These are phyloP conservation scores for Colletotrichum sp. DNA, from an alignment of 2,329 filamentous ascomycete genomes.

Conservation along the genomic window DNA sequence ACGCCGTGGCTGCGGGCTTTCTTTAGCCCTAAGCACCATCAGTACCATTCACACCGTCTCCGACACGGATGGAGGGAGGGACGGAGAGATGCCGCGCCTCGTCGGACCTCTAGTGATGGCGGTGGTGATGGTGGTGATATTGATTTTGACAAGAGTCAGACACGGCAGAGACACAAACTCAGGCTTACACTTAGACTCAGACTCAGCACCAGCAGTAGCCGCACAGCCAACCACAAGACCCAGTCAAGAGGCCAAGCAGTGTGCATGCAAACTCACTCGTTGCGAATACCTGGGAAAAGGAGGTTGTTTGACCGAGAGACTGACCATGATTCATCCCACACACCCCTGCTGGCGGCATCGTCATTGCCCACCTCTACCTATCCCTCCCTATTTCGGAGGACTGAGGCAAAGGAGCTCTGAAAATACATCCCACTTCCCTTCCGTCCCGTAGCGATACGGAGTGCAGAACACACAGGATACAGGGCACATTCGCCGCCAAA, in stretches of 20 bases:
- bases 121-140: background rate
- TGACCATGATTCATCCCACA: slow-evolving; percentile 12
- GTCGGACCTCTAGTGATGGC: background rate
- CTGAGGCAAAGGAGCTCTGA: background rate
- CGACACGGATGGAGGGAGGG: background rate
- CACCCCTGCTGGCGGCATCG: background rate
- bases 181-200: background rate
- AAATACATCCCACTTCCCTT: slow-evolving; percentile 15
- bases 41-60: background rate
- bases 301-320: slow-evolving; percentile 15
- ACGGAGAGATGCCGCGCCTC: background rate
- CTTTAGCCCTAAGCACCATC: background rate
- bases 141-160: background rate
- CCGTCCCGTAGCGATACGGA: background rate
- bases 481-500: slow-evolving; percentile 6
- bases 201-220: slow-evolving; percentile 1
- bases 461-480: background rate
- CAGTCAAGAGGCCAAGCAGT: background rate
- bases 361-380: background rate
- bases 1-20: background rate
- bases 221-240: background rate
- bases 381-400: background rate
- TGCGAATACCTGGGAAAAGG: background rate
- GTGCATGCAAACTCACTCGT: background rate
- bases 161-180: background rate